A percentile compares a stretch with the other conserved stretches of the same genome.
Conservation (phyloP, 1,284 basidiomycete genomes). For the Ganoderma sinense region DNA sequence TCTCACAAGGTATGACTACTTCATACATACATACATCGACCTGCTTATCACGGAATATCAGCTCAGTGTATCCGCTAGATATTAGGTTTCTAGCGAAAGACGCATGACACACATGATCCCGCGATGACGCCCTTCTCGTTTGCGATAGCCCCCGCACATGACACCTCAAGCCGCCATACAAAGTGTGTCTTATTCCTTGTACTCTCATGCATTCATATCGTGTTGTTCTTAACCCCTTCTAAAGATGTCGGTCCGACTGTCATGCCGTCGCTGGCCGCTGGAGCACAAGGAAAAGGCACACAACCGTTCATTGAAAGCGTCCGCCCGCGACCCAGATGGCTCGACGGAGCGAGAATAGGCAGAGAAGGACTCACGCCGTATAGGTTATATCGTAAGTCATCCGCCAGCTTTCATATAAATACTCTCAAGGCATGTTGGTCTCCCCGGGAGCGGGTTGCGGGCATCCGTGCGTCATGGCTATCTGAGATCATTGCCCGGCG, state of each 20-base stretch:
- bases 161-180: constrained; percentile 2
- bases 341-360: constrained; percentile 20
- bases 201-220: constrained; percentile 9
- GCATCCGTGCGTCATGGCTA: neutral
- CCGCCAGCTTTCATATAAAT: neutral
- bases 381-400: constrained; percentile 8
- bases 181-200: constrained; percentile 10
- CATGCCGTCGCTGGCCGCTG: neutral
- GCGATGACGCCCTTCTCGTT: neutral
- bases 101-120: constrained; percentile 1
- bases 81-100: neutral
- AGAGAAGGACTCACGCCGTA: constrained; percentile 3
- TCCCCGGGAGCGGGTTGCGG: neutral
- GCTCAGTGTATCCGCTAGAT: constrained; percentile 1
- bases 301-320: neutral
- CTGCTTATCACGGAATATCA: neutral
- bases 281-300: constrained; percentile 6
- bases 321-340: constrained; percentile 5
- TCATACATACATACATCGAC: neutral
- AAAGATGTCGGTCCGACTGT: constrained; percentile 7
- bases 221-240: neutral
- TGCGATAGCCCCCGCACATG: constrained; percentile 10
- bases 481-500: neutral
- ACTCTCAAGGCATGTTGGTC: too few relatives aligned
- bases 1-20: neutral